Conservation (phyloP, 495 filamentous ascomycete species). For the Penicillium goetzii region DNA sequence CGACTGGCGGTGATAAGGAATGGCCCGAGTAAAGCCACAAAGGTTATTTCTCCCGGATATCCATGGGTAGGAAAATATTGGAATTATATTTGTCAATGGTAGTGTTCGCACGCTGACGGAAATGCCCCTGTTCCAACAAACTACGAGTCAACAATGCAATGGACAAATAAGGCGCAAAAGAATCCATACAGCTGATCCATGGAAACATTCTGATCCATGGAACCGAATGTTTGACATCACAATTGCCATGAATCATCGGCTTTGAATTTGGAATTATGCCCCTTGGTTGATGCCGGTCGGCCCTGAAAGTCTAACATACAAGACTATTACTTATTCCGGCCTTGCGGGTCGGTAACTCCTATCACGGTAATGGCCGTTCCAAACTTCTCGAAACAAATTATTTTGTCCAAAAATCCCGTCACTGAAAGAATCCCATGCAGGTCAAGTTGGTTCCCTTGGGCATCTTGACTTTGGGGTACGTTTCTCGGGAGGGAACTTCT, state of each 20-base stretch:
- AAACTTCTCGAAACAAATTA: too few relatives aligned
- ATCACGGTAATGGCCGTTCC: too few relatives aligned
- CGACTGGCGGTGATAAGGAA: not conserved
- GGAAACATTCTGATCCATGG: slow-evolving; percentile 7
- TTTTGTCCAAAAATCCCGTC: too few relatives aligned
- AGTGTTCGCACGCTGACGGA: not conserved
- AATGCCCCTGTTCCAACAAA: slow-evolving; percentile 5
- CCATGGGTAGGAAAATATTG: slow-evolving; percentile 2
- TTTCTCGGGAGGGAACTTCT: slow-evolving; percentile 1
- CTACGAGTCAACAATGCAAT: slow-evolving; percentile 3
- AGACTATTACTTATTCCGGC: too few relatives aligned
- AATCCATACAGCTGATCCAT: slow-evolving; percentile 6
- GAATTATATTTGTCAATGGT: slow-evolving; percentile 2
- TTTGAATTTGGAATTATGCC: slow-evolving; percentile 6
- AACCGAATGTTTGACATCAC: slow-evolving; percentile 1
- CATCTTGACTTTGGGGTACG: not conserved
- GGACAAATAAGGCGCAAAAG: not conserved
- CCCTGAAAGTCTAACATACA: not conserved
- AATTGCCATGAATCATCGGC: slow-evolving; percentile 3
- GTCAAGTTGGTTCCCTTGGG: not conserved
- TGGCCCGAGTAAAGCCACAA: not conserved
- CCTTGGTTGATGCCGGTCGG: slow-evolving; percentile 1
- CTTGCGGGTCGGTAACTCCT: too few relatives aligned
- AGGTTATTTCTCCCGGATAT: not conserved
- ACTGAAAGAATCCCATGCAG: too few relatives aligned